phyloP scores from a whole-genome alignment of 2,329 filamentous ascomycete species.

The Didymella keratinophila region DNA sequence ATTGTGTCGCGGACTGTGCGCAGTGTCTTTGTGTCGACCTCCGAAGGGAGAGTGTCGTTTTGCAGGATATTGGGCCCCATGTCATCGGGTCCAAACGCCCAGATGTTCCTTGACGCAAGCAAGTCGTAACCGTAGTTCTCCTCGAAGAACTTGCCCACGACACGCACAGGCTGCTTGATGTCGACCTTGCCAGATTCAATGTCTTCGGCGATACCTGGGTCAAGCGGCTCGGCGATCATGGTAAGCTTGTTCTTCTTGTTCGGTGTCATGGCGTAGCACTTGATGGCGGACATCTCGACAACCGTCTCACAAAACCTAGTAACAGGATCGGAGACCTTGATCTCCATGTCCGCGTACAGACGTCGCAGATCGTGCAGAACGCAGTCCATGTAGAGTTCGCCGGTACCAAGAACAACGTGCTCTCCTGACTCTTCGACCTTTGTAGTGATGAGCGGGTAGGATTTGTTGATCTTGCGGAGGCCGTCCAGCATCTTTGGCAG shows the following conservation, averaged over 20 bases:
- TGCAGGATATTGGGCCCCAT: constrained; percentile 94
- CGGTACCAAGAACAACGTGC: constrained; percentile 92
- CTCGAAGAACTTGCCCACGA: constrained; percentile 96
- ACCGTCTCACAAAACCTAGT: constrained; percentile 98
- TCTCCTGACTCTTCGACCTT: constrained; percentile 99
- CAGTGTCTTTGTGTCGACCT: constrained; percentile 92
- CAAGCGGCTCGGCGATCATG: constrained; percentile 95
- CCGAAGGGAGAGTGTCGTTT: constrained; percentile 92
- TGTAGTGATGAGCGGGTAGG: constrained; percentile 92
- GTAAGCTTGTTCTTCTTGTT: constrained; percentile 99
- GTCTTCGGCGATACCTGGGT: constrained; percentile 92
- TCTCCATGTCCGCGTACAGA: constrained; percentile 98
- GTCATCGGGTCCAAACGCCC: constrained; percentile 97
- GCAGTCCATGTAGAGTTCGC: constrained; percentile 99
- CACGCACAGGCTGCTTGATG: constrained; percentile 90
- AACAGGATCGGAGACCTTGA: constrained; percentile 97
- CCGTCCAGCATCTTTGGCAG: constrained; percentile 99
- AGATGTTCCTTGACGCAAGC: constrained; percentile 91
- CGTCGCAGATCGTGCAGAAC: constrained; percentile 92
- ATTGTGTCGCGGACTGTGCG: constrained; percentile 89
- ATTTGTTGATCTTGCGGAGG: constrained; percentile 95
- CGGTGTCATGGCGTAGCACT: constrained; percentile 96
- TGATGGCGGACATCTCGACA: constrained; percentile 94
- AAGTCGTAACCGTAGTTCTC: constrained; percentile 98
- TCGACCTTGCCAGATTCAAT: constrained; percentile 90